These are phyloP conservation scores for Pythium guiyangense DNA, from an alignment of 352 stramenopile species.

Conservation along the genomic window DNA sequence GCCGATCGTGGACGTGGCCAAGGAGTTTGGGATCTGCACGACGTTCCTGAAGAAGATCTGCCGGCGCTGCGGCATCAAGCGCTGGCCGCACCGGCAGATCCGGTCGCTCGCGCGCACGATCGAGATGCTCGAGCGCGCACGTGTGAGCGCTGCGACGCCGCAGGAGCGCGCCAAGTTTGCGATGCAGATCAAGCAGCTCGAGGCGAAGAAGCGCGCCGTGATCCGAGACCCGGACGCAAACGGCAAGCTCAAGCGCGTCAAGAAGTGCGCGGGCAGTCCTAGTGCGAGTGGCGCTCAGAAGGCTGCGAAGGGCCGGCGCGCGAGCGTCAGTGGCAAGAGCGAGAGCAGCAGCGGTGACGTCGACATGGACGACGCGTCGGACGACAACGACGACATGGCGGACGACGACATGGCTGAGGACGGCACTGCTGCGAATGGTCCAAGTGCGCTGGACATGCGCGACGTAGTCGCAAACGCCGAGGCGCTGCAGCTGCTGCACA, in stretches of 20 bases:
- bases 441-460: background rate
- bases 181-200: constrained; percentile 51
- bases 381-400: too few relatives aligned
- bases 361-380: too few relatives aligned
- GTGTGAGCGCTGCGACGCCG: constrained; percentile 31
- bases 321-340: too few relatives aligned
- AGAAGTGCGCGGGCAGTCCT: constrained; percentile 39
- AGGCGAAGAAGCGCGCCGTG: constrained; percentile 61
- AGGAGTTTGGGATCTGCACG: constrained; percentile 83
- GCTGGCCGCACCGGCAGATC: constrained; percentile 83
- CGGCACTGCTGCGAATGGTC: constrained; percentile 1
- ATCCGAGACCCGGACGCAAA: constrained; percentile 62
- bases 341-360: too few relatives aligned
- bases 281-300: too few relatives aligned
- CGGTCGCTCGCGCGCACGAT: constrained; percentile 79
- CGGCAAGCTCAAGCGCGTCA: constrained; percentile 56
- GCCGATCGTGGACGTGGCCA: too few relatives aligned
- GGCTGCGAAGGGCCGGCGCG: too few relatives aligned
- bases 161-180: constrained; percentile 49
- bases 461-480: constrained; percentile 5
- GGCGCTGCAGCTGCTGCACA: constrained; percentile 10
- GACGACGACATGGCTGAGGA: too few relatives aligned
- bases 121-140: constrained; percentile 64
- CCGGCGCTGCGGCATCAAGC: constrained; percentile 71
- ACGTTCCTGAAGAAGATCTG: constrained; percentile 86